phyloP scores from a whole-genome alignment of 495 filamentous ascomycete species.

The Aspergillus affinis region DNA sequence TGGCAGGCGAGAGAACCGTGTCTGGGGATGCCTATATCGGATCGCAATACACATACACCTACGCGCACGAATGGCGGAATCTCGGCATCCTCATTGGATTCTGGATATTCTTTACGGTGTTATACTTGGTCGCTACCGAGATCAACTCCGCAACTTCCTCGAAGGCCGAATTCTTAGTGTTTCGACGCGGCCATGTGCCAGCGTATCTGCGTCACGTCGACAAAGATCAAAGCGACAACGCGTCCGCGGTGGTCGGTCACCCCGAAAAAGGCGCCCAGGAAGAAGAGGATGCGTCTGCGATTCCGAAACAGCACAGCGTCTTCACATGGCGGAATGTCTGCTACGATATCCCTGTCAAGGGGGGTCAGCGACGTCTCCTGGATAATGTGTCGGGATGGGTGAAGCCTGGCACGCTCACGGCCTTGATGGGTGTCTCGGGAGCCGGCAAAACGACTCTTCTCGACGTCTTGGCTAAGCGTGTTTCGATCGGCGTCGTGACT shows the following conservation, averaged over 20 bases:
- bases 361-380: slow-evolving; percentile 56
- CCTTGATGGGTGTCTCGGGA: slow-evolving; percentile 61
- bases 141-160: slow-evolving; percentile 45
- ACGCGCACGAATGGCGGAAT: slow-evolving; percentile 64
- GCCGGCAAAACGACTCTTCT: slow-evolving; percentile 70
- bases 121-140: slow-evolving; percentile 47
- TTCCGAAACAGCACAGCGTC: slow-evolving; percentile 58
- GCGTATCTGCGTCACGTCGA: slow-evolving; percentile 32
- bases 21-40: slow-evolving; percentile 55
- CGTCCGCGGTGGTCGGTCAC: slow-evolving; percentile 14
- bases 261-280: slow-evolving; percentile 5
- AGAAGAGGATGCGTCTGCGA: slow-evolving; percentile 23
- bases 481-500: slow-evolving; percentile 51
- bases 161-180: slow-evolving; percentile 44
- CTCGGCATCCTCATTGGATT: slow-evolving; percentile 65
- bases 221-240: slow-evolving; percentile 23
- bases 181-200: slow-evolving; percentile 41
- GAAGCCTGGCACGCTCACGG: slow-evolving; percentile 68
- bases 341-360: slow-evolving; percentile 65
- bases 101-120: slow-evolving; percentile 58
- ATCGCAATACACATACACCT: slow-evolving; percentile 54
- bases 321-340: slow-evolving; percentile 76
- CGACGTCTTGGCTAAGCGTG: slow-evolving; percentile 58
- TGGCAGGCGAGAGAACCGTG: slow-evolving; percentile 51
- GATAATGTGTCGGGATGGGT: slow-evolving; percentile 66